Evolutionary conservation across 2,329 filamentous ascomycete genomes (phyloP), one percentile per base, ranked within the genome.

Genomic region (Coleophoma crateriformis): DNA sequence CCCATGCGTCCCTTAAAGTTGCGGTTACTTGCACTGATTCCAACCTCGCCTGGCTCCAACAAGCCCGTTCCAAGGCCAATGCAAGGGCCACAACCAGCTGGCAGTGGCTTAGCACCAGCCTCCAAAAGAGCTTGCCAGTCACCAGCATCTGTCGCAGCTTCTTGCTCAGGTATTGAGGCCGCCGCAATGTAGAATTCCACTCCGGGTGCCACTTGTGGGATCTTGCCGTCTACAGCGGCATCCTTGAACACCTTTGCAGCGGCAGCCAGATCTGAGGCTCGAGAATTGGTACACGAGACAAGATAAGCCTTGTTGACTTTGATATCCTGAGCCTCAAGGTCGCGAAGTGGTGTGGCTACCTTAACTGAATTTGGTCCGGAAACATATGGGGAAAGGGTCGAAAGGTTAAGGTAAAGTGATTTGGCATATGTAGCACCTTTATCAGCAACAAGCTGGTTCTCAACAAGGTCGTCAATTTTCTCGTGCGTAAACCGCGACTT

Each of bases 1-100:
- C 91, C 91, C 88, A 96, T 95, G 3, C 91, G 82, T 0, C 90
- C 91, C 68, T 91, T 90, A 75, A 91, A 96, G 67, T 96, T 96
- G 11, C 91, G 77, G 72, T 96, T 96, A 46, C 77, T 84, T 0
- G 90, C 88, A 53, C 78, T 84, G 58, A 96, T 91, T 19, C 90
- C 90, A 10, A 90, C 83, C 70, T 96, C 90, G n/a, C 88, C 89
- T 2, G 81, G 77, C 66, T 96, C 85, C 1, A 96, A 77, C 0
- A 96, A 74, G 35, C 91, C 91, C 0, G 62, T 65, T 8, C 87
- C 89, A 0, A 95, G 77, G 7, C 91, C 91, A 54, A 97, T 96
- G 62, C 92, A 96, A 0, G 87, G 85, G 0, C 83, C 90, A 56
- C 91, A 96, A 0, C 86, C 86, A 7, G 87, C 75, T 0, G 87